These are phyloP conservation scores for Penicillium decumbens DNA, from an alignment of 2,329 filamentous ascomycete species.

Conservation along the genomic window DNA sequence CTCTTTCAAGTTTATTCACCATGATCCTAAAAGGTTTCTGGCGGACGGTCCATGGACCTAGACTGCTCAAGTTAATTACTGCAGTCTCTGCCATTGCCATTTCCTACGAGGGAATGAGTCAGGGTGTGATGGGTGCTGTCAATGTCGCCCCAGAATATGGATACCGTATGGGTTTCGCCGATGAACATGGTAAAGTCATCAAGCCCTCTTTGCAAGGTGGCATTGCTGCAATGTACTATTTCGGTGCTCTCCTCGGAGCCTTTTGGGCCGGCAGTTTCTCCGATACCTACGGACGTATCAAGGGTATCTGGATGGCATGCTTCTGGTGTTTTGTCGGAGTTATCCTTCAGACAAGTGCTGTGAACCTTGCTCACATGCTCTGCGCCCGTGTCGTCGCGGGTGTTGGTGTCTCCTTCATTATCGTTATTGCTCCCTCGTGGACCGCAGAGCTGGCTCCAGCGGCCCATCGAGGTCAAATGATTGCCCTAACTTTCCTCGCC, in stretches of 20 bases:
- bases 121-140: slow-evolving; percentile 32
- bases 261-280: slow-evolving; percentile 18
- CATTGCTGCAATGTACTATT: slow-evolving; percentile 40
- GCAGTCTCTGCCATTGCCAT: slow-evolving; percentile 16
- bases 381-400: slow-evolving; percentile 23
- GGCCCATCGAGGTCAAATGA: slow-evolving; percentile 15
- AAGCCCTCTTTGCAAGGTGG: slow-evolving; percentile 37
- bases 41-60: slow-evolving; percentile 4
- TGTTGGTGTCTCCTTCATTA: slow-evolving; percentile 24
- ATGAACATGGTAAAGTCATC: slow-evolving; percentile 18
- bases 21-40: slow-evolving; percentile 5
- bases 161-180: slow-evolving; percentile 7
- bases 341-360: slow-evolving; percentile 20
- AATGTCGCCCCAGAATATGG: slow-evolving; percentile 35
- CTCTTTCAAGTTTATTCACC: background rate
- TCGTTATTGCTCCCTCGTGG: slow-evolving; percentile 20
- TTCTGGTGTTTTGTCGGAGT: slow-evolving; percentile 22
- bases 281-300: slow-evolving; percentile 21
- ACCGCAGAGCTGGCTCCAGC: slow-evolving; percentile 21
- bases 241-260: slow-evolving; percentile 19
- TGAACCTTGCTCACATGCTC: slow-evolving; percentile 21
- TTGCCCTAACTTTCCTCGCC: slow-evolving; percentile 22
- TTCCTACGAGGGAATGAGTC: slow-evolving; percentile 17
- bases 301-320: slow-evolving; percentile 22
- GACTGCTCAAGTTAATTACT: slow-evolving; percentile 8